Evolutionary conservation across 2,329 filamentous ascomycete species (phyloP).

Genomic region (Pseudocercospora fuligena): DNA sequence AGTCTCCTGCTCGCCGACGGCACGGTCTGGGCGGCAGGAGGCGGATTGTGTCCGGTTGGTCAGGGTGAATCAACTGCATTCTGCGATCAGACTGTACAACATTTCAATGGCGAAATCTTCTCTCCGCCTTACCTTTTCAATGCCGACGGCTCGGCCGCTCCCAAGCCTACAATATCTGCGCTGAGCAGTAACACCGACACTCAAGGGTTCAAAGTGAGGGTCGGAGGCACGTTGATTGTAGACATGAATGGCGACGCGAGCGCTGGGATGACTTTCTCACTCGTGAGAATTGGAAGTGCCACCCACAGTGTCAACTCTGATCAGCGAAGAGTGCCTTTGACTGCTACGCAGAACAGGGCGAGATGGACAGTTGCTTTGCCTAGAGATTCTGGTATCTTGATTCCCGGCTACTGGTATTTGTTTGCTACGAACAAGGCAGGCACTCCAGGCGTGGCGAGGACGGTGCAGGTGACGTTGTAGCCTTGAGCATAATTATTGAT

Average conservation of each 20-base stretch:
- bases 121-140: slow-evolving; percentile 62
- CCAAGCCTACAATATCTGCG: slow-evolving; percentile 50
- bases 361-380: slow-evolving; percentile 52
- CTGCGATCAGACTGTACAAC: slow-evolving; percentile 49
- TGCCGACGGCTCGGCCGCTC: slow-evolving; percentile 46
- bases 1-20: slow-evolving; percentile 57
- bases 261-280: slow-evolving; percentile 38
- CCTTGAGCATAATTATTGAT: too few species aligned
- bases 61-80: slow-evolving; percentile 5
- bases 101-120: slow-evolving; percentile 62
- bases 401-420: slow-evolving; percentile 61
- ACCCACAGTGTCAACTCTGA: slow-evolving; percentile 65
- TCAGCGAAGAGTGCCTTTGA: slow-evolving; percentile 58
- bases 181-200: slow-evolving; percentile 35
- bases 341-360: slow-evolving; percentile 32
- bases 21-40: slow-evolving; percentile 57
- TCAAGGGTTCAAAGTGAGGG: slow-evolving; percentile 28
- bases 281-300: slow-evolving; percentile 56
- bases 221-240: slow-evolving; percentile 42
- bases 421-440: slow-evolving; percentile 54
- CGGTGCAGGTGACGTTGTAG: slow-evolving; percentile 38
- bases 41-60: slow-evolving; percentile 55
- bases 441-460: slow-evolving; percentile 54
- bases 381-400: slow-evolving; percentile 53
- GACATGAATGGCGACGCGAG: slow-evolving; percentile 23